Evolutionary conservation across 1,284 basidiomycete species (phyloP), one percentile per base, ranked within the genome.

Genomic region (Malassezia psittaci): DNA sequence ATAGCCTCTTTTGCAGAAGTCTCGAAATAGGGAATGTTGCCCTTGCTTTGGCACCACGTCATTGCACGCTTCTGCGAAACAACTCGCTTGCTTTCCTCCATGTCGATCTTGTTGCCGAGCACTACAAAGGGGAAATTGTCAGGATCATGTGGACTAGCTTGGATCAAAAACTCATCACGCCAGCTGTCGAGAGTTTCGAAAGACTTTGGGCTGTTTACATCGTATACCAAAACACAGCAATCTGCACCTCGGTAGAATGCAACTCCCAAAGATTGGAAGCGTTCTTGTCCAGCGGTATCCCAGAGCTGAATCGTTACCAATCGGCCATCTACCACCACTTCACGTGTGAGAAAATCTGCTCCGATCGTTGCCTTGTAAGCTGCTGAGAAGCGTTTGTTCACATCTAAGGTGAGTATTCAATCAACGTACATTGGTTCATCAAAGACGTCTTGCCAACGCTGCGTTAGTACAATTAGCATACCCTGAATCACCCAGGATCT

Each of bases 41-140:
- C 94, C 79, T 98, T 98, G 62, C 89, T 87, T 75, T 98, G 91
- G 77, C 94, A 99, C 94, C 94, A 99, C 9, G 90, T 89, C 90
- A 98, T 96, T 19, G 94, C 94, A 50, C 94, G 87, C 77, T 99
- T 99, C 83, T 99, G 94, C 9, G 90, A 90, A 24, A 96, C 93
- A 84, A 94, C 90, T 65, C 94, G 84, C 79, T 96, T 98, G 76
- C 85, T 87, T 80, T 98, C 93, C 79, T 98, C 94, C 73, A 96
- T 88, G 77, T 99, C 94, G 77, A 98, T 94, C 87, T 99, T 98
- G 81, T 98, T 99, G 18, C 94, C 94, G 56, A 99, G 79, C 7
- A 99, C 71, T 35, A 74, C 67, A 73, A 99, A 99, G 13, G 93
- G 91, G 78, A 96, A 96, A 80, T 94, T 96, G 80, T 96, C 93